Evolutionary conservation across 768 basidiomycete genomes (phyloP).

Genomic region (Hydnomerulius pinastri): DNA sequence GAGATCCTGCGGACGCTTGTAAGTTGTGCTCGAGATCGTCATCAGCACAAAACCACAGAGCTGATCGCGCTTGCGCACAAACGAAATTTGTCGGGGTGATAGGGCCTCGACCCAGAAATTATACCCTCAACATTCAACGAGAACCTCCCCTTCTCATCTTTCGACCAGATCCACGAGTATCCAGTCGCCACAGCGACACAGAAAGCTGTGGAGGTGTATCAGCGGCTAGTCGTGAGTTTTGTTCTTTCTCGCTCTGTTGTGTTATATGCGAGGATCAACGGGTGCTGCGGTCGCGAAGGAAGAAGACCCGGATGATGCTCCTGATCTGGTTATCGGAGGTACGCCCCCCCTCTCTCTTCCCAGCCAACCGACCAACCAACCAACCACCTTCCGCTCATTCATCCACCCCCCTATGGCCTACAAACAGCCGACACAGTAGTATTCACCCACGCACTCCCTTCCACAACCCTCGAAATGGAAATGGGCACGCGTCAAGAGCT

Average conservation of each 20-base stretch:
- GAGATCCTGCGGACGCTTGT: conserved; percentile 83
- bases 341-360: conserved; percentile 9
- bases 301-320: conserved; percentile 64
- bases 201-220: conserved; percentile 87
- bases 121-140: conserved; percentile 82
- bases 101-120: conserved; percentile 71
- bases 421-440: conserved; percentile 90
- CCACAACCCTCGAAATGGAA: conserved; percentile 48
- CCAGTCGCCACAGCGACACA: conserved; percentile 74
- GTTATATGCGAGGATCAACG: no score
- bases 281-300: conserved; percentile 28
- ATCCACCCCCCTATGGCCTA: background rate
- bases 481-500: conserved; percentile 62
- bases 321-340: conserved; percentile 83
- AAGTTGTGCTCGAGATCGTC: conserved; percentile 31
- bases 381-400: background rate
- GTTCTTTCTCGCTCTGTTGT: background rate
- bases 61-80: background rate
- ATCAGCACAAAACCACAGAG: background rate
- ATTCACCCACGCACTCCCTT: conserved; percentile 70
- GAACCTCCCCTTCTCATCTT: conserved; percentile 64
- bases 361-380: background rate
- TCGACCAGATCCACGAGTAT: conserved; percentile 72
- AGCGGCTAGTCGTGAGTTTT: conserved; percentile 65
- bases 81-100: no score